These are phyloP conservation scores for Elongisporangium senticosum DNA, from an alignment of 352 stramenopile species.

Conservation along the genomic window DNA sequence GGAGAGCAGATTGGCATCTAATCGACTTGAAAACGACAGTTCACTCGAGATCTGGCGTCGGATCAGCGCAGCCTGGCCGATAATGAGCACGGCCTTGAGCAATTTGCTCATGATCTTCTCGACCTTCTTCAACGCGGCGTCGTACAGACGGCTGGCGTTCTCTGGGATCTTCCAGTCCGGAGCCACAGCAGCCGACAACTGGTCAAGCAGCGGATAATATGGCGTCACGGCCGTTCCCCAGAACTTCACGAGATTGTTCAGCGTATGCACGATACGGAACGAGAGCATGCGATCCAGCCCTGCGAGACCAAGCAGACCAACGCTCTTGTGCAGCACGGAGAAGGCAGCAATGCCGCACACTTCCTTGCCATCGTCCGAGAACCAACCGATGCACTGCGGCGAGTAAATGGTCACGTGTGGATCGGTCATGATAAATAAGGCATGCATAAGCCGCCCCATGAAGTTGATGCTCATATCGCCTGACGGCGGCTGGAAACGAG, in stretches of 20 bases:
- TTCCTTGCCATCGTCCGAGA: constrained; percentile 76
- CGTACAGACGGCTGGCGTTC: constrained; percentile 84
- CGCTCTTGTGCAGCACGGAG: constrained; percentile 84
- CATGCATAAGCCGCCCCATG: constrained; percentile 90
- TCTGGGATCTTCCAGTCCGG: constrained; percentile 87
- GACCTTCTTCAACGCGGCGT: constrained; percentile 88
- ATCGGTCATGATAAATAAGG: constrained; percentile 92
- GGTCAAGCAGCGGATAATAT: constrained; percentile 86
- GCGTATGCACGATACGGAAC: constrained; percentile 89
- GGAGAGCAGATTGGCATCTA: constrained; percentile 90
- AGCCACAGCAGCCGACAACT: constrained; percentile 76
- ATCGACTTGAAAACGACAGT: constrained; percentile 83
- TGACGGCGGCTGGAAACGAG: constrained; percentile 81
- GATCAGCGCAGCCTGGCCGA: constrained; percentile 93
- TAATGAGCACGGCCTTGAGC: constrained; percentile 89
- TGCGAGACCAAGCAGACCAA: constrained; percentile 88
- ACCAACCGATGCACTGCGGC: constrained; percentile 91
- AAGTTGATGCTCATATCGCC: constrained; percentile 89
- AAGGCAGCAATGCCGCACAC: constrained; percentile 89
- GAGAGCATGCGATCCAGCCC: constrained; percentile 91
- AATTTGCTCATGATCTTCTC: constrained; percentile 93
- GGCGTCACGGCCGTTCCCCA: constrained; percentile 86
- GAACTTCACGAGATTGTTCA: constrained; percentile 94
- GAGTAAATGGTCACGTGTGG: constrained; percentile 89
- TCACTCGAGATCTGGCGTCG: constrained; percentile 90